These are phyloP conservation scores for Pseudognaphalium luteoalbum DNA, from an alignment of 129 eudicot genomes.

Conservation along the genomic window DNA sequence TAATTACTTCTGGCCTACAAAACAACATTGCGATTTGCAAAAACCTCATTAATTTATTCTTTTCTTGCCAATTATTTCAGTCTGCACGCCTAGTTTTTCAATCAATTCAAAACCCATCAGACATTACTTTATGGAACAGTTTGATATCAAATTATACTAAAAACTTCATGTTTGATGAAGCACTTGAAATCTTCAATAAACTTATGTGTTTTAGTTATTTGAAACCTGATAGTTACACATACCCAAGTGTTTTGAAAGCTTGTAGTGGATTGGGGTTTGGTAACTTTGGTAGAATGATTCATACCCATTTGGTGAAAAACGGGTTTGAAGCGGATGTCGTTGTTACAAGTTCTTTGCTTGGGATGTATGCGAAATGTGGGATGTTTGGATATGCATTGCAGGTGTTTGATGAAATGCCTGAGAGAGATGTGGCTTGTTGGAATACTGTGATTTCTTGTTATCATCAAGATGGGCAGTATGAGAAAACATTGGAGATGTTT, in stretches of 20 bases:
- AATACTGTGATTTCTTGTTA: conserved; percentile 40
- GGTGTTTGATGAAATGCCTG: conserved; percentile 48
- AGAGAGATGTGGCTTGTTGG: conserved; percentile 41
- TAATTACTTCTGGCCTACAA: conserved; percentile 32
- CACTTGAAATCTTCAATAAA: conserved; percentile 31
- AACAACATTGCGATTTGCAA: conserved; percentile 40
- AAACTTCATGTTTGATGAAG: conserved; percentile 35
- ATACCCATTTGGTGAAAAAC: conserved; percentile 26
- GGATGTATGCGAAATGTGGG: conserved; percentile 40
- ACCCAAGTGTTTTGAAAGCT: conserved; percentile 40
- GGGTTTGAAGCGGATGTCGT: conserved; percentile 33
- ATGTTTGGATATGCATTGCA: conserved; percentile 20
- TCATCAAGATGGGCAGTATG: conserved; percentile 35
- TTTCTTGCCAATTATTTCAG: conserved; percentile 36
- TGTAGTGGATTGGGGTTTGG: conserved; percentile 29
- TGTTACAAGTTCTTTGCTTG: conserved; percentile 31
- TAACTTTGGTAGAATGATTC: conserved; percentile 29
- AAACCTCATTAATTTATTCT: conserved; percentile 34
- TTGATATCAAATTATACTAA: conserved; percentile 35
- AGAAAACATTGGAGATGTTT: conserved; percentile 31
- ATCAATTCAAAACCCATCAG: conserved; percentile 32
- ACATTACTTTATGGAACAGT: conserved; percentile 38
- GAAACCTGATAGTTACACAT: conserved; percentile 39
- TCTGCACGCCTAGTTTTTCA: conserved; percentile 33
- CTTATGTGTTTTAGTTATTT: conserved; percentile 17